Percentiles rank a stretch among this genome's conserved stretches.
phyloP scores from a whole-genome alignment of 306 rosid genomes.

The Geum urbanum region DNA sequence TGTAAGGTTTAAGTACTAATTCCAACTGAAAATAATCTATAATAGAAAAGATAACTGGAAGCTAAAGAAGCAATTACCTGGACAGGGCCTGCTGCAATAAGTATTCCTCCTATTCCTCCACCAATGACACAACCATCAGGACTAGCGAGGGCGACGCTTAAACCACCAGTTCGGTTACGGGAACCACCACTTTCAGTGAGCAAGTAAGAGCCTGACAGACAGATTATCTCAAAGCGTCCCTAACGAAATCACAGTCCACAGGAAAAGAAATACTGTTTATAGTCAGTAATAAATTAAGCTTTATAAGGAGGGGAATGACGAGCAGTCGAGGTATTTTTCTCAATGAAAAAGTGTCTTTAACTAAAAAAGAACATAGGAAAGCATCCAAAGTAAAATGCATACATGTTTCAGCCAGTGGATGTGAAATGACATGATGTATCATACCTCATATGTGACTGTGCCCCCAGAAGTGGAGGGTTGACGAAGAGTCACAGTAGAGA shows the following conservation, averaged over 20 bases:
- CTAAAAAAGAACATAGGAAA: not conserved
- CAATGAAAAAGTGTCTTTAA: not conserved
- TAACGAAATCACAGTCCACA: constrained; percentile 32
- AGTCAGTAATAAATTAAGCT: not conserved
- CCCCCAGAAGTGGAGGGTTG: constrained; percentile 92
- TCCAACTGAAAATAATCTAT: not conserved
- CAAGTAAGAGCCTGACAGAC: constrained; percentile 80
- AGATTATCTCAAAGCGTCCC: constrained; percentile 92
- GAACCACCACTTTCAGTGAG: constrained; percentile 54
- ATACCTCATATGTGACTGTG: constrained; percentile 85
- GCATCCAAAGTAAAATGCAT: not conserved
- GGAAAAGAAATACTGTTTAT: constrained; percentile 4
- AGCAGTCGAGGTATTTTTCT: not conserved
- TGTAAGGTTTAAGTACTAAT: not conserved
- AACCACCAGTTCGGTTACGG: constrained; percentile 63
- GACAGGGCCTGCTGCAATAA: constrained; percentile 80
- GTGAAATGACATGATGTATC: constrained; percentile 11
- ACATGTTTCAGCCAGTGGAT: not conserved
- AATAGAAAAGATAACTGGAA: constrained; percentile 5
- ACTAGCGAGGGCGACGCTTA: constrained; percentile 82
- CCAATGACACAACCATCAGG: constrained; percentile 91
- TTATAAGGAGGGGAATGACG: not conserved
- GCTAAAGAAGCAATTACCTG: constrained; percentile 55
- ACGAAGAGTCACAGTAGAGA: constrained; percentile 84
- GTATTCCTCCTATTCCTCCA: constrained; percentile 84